phyloP scores from a whole-genome alignment of 345 rosid genomes.

The Eucalyptus regnans region DNA sequence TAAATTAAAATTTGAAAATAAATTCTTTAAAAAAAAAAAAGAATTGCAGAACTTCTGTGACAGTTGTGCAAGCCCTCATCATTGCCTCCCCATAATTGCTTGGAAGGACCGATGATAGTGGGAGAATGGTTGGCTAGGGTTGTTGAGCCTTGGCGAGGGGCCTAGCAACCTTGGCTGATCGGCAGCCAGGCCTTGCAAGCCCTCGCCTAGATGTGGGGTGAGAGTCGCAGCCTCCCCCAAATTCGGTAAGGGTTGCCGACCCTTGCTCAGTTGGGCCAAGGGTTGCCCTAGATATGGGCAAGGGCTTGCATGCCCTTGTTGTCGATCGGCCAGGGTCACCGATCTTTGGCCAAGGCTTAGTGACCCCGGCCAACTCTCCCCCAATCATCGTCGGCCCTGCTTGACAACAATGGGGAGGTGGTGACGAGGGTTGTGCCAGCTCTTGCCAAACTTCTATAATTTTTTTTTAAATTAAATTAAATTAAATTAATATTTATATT shows the following conservation, averaged over 20 bases:
- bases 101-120: fast-evolving
- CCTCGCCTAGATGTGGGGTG: fast-evolving
- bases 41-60: fast-evolving
- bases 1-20: no score
- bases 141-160: fast-evolving
- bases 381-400: fast-evolving
- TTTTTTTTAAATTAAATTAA: no score
- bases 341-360: no score
- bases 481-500: no score
- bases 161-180: fast-evolving
- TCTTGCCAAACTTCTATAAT: fast-evolving
- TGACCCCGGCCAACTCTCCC: fast-evolving
- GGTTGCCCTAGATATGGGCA: no score
- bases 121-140: no score
- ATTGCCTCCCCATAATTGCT: fast-evolving
- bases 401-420: no score
- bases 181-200: fast-evolving
- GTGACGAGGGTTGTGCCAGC: no score
- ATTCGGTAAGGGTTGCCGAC: fast-evolving
- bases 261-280: no score
- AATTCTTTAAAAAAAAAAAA: no score
- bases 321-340: fast-evolving
- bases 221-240: fast-evolving
- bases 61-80: fast-evolving
- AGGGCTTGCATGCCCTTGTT: no score